Base-by-base conservation (phyloP, 345 rosid genomes). In the Cardamine occulta region DNA sequence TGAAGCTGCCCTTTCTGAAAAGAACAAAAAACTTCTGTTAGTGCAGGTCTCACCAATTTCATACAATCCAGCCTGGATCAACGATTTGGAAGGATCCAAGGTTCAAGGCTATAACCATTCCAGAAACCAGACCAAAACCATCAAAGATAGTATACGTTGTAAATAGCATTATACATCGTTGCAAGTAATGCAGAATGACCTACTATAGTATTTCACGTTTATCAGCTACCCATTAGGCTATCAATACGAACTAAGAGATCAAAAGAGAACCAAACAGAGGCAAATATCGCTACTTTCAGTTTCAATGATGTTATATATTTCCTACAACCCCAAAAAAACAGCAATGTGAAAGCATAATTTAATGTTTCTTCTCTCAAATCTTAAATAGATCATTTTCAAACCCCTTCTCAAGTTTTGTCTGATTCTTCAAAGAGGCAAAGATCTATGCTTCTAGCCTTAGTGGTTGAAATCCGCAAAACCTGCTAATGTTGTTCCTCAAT, bases 191-290 rank as follows among this genome's bases (percentile, higher is more conserved):
- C 58, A 32, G 31, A 66, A 51, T 35, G 34, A 52, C 1, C 32
- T 47, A 15, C 13, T 21, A 34, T 29, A 34, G 7, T 63, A 42
- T 40, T 14, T 42, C 29, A 19, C 5, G n/a, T 55, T 44, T 21
- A 44, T 32, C 48, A 66, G 67, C 59, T 56, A 57, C 32, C 55
- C 32, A 28, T 39, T 28, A 68, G 54, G 63, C 62, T 49, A 66
- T 61, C 60, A 39, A 28, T 40, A 35, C 2, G 1, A 60, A n/a
- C 61, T 17, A 5, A 8, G 8, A 21, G 24, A 74, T 0, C n/a
- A 34, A 24, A 57, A 8, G 40, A 56, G 29, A 56, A n/a, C 31
- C 37, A 65, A 55, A 13, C 51, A 66, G n/a, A 21, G 34, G 29
- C 10, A 1, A 10, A 23, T 10, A 5, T 8, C 0, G n/a, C 28